phyloP scores from a whole-genome alignment of 75 land plant genomes.

The Pseudotsuga menziesii region DNA sequence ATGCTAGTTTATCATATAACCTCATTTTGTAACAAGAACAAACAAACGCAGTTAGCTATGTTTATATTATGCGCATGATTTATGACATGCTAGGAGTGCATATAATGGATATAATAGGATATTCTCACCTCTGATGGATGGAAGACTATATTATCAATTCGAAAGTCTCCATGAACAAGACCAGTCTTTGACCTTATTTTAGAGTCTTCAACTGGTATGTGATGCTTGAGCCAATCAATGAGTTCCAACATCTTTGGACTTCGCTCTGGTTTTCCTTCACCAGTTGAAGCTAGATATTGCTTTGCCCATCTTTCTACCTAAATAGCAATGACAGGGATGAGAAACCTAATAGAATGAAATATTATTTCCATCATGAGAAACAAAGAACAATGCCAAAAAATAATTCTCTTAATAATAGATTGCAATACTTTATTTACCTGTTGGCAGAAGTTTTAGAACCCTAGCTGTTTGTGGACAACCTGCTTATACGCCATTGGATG shows the following conservation, averaged over 20 bases:
- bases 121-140: conserved; percentile 78
- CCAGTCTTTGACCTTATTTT: conserved; percentile 44
- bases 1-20: neutral
- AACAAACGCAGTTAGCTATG: neutral
- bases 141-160: conserved; percentile 92
- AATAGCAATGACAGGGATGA: neutral
- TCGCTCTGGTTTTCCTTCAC: conserved; percentile 71
- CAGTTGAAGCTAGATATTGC: conserved; percentile 87
- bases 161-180: conserved; percentile 96
- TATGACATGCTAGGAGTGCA: neutral
- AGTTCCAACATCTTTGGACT: conserved; percentile 78
- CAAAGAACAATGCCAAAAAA: neutral
- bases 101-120: too few species aligned
- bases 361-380: neutral
- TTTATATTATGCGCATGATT: neutral
- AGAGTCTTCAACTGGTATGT: conserved; percentile 81
- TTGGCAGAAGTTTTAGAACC: too few species aligned
- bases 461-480: too few species aligned
- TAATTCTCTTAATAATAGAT: neutral
- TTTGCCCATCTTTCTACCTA: conserved; percentile 92
- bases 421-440: neutral
- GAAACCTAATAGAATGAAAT: neutral
- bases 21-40: neutral
- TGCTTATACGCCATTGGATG: neutral
- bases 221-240: conserved; percentile 62